Base-by-base conservation (phyloP, 305 asterid species). In the Andrographis paniculata region DNA sequence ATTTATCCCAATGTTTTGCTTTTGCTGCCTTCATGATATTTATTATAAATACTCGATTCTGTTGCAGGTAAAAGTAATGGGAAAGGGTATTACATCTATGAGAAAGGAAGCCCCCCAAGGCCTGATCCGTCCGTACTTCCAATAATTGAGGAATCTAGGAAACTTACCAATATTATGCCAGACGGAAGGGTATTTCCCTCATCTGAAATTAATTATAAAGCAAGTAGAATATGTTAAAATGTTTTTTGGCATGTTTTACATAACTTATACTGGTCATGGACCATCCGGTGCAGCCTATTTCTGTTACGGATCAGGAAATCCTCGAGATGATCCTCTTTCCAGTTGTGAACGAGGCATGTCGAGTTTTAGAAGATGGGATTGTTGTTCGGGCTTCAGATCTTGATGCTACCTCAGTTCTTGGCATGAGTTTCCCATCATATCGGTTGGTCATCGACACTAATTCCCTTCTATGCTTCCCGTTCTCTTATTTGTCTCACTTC, bases 351-450 rank as follows among this genome's bases (percentile, higher is more conserved):
- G 99, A 91, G 75, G 91, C 96, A 30, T 83, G 96, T 50, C 95
- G 88, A 37, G 92, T 91, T 57, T 50, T 91, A 74, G 95, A 83
- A 50, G 95, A 91, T 38, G 89, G 92, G 38, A 43, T 91, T 5
- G 93, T 86, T 48, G 73, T 91, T 35, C 87, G 92, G 40, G 95
- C 99, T 36, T 86, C 96, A 37, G 99, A 91, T 64, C 95, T 91
- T 54, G 99, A 91, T 55, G 75, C 70, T 23, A 87, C 96, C 40
- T 82, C 99, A 36, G 72, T 86, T 63, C 95, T 91, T 66, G 99
- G 99, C 69, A 86, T 91, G 96, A 79, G 98, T 66, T 91, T 86
- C 68, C 98, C 98, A 35, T 71, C 95, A 51, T 86, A 82, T 65
- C 89, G 96, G 98, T 85, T 42, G 64, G 93, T 74, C 53, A 9